phyloP scores from a whole-genome alignment of 2,329 filamentous ascomycete genomes.

The Zymoseptoria tritici region DNA sequence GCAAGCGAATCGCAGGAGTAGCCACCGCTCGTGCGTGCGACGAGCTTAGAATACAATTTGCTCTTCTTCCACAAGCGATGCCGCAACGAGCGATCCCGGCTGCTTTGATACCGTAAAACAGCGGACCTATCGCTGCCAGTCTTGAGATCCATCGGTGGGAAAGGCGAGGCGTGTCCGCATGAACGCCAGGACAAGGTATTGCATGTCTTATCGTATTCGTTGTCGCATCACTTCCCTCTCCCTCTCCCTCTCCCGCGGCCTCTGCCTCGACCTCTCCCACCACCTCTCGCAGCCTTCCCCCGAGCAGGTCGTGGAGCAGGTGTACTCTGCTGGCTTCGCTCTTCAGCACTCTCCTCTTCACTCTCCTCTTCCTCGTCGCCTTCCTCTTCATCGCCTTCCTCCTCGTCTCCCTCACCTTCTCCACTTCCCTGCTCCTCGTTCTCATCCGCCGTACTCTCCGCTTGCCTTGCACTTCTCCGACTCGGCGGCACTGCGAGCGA shows the following conservation, averaged over 20 bases:
- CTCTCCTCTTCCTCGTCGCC: constrained; percentile 17
- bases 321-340: background rate
- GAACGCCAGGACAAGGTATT: too few species aligned
- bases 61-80: too few species aligned
- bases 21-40: too few species aligned
- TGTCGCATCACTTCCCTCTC: constrained; percentile 3
- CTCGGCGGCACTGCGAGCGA: constrained; percentile 11
- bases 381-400: constrained; percentile 18
- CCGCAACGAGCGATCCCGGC: too few species aligned
- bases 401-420: constrained; percentile 14
- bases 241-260: background rate
- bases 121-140: too few species aligned
- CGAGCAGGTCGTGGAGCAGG: background rate
- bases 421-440: constrained; percentile 10
- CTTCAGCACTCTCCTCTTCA: constrained; percentile 8
- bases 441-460: constrained; percentile 21
- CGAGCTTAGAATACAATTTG: too few species aligned
- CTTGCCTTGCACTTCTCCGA: constrained; percentile 22
- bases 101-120: too few species aligned
- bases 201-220: too few species aligned
- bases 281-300: background rate
- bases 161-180: too few species aligned
- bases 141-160: too few species aligned
- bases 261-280: background rate
- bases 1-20: too few species aligned